Evolutionary conservation across 2,329 filamentous ascomycete genomes (phyloP).

Genomic region (Aureobasidium sp.): DNA sequence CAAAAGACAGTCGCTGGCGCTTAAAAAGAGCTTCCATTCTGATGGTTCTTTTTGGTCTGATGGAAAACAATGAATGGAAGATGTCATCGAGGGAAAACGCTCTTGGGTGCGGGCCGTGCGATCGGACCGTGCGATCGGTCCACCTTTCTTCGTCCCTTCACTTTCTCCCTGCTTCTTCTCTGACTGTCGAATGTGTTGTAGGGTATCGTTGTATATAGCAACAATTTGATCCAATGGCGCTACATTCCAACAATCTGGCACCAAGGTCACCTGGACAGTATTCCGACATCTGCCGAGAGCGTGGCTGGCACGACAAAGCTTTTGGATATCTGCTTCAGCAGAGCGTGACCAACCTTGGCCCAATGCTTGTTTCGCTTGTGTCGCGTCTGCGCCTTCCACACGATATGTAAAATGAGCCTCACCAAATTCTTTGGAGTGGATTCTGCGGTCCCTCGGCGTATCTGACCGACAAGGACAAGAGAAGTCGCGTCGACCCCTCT

Average conservation of each 20-base stretch:
- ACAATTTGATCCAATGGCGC: not conserved
- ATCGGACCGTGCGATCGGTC: constrained; percentile 11
- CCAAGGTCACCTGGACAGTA: not conserved
- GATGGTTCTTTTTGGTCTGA: not conserved
- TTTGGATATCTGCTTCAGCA: not conserved
- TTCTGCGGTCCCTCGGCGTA: not conserved
- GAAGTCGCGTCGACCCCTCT: not conserved
- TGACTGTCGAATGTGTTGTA: not conserved
- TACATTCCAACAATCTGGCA: not conserved
- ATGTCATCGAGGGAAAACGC: constrained; percentile 14
- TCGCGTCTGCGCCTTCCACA: not conserved
- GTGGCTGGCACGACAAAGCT: not conserved
- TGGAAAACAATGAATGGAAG: constrained; percentile 10
- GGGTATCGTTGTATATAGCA: not conserved
- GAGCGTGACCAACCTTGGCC: not conserved
- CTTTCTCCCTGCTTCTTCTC: not conserved
- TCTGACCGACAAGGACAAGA: not conserved
- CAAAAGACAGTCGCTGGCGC: not conserved
- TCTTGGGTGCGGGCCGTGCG: not conserved
- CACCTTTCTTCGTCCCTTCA: not conserved
- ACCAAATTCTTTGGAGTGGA: not conserved
- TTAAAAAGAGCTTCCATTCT: constrained; percentile 7
- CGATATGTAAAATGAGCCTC: no score
- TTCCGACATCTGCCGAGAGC: not conserved
- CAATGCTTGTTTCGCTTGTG: not conserved